Conservation (phyloP, 208 protist species). For the Trypanosoma platydactyli region DNA sequence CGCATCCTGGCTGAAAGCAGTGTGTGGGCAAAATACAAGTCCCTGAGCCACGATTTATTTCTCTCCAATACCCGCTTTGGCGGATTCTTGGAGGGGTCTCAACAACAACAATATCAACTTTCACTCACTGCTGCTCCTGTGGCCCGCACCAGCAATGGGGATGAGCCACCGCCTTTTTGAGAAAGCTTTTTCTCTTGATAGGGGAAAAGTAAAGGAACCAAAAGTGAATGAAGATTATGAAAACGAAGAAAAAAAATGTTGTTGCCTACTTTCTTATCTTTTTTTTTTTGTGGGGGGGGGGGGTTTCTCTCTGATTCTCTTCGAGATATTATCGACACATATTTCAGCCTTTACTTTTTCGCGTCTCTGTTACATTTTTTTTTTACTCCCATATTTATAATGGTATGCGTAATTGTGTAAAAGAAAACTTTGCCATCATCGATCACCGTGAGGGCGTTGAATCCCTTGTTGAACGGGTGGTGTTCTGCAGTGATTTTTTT, state of each 20-base stretch:
- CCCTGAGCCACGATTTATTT: constrained; percentile 92
- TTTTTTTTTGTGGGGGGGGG: not conserved
- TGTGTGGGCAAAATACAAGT: constrained; percentile 87
- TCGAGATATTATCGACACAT: too few relatives aligned
- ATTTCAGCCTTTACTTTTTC: too few relatives aligned
- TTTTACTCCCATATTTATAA: too few relatives aligned
- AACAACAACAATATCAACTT: constrained; percentile 21
- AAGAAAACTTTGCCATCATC: too few relatives aligned
- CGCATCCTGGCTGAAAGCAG: constrained; percentile 49
- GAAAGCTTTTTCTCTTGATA: not conserved
- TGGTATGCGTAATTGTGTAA: too few relatives aligned
- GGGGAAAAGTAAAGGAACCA: not conserved
- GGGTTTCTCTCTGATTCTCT: too few relatives aligned
- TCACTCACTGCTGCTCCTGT: constrained; percentile 4
- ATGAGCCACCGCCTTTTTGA: constrained; percentile 29
- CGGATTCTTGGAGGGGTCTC: constrained; percentile 58
- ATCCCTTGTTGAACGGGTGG: not conserved
- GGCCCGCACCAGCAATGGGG: not conserved
- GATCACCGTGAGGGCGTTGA: too few relatives aligned
- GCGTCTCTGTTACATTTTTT: too few relatives aligned
- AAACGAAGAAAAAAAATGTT: not conserved
- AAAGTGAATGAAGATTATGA: not conserved
- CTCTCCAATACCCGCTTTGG: constrained; percentile 54
- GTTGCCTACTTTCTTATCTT: not conserved
- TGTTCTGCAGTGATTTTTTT: constrained; percentile 3